These are phyloP conservation scores for Podaxis pistillaris DNA, from an alignment of 768 basidiomycete genomes.

Conservation along the genomic window DNA sequence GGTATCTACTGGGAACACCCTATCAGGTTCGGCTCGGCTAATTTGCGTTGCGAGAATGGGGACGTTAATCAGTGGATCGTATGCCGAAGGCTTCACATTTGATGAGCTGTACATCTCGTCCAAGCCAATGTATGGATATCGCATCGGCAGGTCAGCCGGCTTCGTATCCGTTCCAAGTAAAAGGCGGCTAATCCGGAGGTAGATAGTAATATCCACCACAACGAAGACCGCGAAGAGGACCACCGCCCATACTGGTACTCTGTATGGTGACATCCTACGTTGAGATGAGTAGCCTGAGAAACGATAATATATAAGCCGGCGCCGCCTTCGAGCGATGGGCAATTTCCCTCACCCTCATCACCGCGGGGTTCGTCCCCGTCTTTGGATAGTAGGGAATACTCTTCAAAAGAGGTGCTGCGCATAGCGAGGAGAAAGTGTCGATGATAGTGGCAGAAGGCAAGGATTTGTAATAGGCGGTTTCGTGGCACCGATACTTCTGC, in stretches of 20 bases:
- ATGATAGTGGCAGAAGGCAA: not conserved
- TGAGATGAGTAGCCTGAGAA: not conserved
- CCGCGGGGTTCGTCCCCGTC: not conserved
- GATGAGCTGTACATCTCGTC: constrained; percentile 22
- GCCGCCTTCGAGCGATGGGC: not conserved
- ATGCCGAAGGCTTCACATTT: constrained; percentile 19
- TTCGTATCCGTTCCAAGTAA: constrained; percentile 14
- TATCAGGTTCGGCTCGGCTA: constrained; percentile 21
- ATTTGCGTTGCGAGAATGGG: constrained; percentile 25
- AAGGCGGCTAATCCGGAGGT: constrained; percentile 19
- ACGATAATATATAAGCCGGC: not conserved
- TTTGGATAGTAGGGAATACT: constrained; percentile 5
- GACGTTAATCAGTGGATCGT: constrained; percentile 22
- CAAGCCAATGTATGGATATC: constrained; percentile 26
- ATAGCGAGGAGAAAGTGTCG: not conserved
- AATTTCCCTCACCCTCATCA: not conserved
- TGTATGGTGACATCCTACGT: not conserved
- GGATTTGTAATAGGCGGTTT: not conserved
- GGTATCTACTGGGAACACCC: constrained; percentile 23
- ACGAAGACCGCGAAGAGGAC: constrained; percentile 20
- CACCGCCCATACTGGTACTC: constrained; percentile 6
- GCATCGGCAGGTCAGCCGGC: constrained; percentile 22
- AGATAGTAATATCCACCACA: constrained; percentile 23
- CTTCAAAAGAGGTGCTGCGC: constrained; percentile 6
- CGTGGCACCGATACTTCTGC: not conserved